A percentile compares a stretch with the other conserved stretches of the same genome.
phyloP scores from a whole-genome alignment of 345 rosid species.

The Salix arbutifolia region DNA sequence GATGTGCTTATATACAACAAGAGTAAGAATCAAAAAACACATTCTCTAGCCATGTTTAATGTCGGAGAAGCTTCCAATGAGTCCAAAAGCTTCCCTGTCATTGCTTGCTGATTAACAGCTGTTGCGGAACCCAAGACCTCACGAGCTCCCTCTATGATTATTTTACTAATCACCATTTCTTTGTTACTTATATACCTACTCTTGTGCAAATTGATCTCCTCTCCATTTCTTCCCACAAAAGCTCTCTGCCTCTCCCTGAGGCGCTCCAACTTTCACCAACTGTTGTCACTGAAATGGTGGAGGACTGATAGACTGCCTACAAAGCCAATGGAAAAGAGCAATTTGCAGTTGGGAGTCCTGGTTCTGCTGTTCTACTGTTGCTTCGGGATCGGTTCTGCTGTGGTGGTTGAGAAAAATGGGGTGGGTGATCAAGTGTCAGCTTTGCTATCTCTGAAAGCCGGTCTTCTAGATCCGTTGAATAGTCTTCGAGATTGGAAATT shows the following conservation, averaged over 20 bases:
- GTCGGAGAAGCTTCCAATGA: conserved; percentile 57
- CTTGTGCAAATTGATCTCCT: conserved; percentile 30
- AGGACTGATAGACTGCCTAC: conserved; percentile 18
- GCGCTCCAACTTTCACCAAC: not conserved
- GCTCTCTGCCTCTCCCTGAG: not conserved
- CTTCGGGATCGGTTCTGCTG: conserved; percentile 34
- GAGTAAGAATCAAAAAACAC: conserved; percentile 35
- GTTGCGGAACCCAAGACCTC: conserved; percentile 50
- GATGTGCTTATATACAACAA: conserved; percentile 10
- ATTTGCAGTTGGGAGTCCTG: conserved; percentile 28
- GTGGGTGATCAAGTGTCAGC: conserved; percentile 43
- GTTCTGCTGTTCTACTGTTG: conserved; percentile 42
- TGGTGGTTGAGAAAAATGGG: conserved; percentile 16
- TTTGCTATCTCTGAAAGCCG: conserved; percentile 51
- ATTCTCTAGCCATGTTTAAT: conserved; percentile 59
- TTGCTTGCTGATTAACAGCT: conserved; percentile 42
- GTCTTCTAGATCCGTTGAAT: conserved; percentile 57
- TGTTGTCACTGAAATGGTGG: conserved; percentile 22
- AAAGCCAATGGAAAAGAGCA: conserved; percentile 25
- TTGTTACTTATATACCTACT: conserved; percentile 24
- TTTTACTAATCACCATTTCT: conserved; percentile 20
- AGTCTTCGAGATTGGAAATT: conserved; percentile 67
- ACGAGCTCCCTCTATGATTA: conserved; percentile 32
- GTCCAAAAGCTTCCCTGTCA: conserved; percentile 47
- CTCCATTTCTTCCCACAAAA: conserved; percentile 23